Evolutionary conservation across 495 filamentous ascomycete species (phyloP), one percentile per base, ranked within the genome.

Genomic region (Aspergillus affinis): DNA sequence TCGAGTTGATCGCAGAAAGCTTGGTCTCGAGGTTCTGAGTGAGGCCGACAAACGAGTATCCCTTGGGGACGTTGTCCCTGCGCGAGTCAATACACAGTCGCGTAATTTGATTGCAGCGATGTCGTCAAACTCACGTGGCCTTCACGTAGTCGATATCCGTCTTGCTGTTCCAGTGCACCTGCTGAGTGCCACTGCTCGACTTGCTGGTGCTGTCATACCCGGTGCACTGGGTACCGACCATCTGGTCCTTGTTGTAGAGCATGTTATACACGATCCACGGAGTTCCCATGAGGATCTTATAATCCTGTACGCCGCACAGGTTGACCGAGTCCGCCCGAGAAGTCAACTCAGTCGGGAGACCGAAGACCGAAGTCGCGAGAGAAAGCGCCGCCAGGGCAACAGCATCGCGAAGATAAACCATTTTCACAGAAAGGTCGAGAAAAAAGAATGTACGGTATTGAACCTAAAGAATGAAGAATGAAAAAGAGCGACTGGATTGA

Each of bases 261-360:
- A 73, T 75, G 65, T 75, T 77, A 63, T 66, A 73, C 18, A 77
- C 74, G 21, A 75, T 74, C 72, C 69, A 74, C 13, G 67, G 69
- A 32, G 68, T 72, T 26, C 70, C 68, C 17, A 65, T 54, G 0
- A 77, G 55, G 53, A 73, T 70, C 5, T 66, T 29, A 46, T 67
- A 64, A 52, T 72, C 62, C 13, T 72, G 57, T 27, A 68, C 61
- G 10, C 74, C 74, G 62, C 74, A 77, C 18, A 67, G 61, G 13
- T 51, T 19, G 59, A 46, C 50, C 13, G 59, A 52, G 10, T 59
- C 49, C 13, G 44, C 45, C 8, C 54, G 44, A 30, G 54, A n/a
- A 4, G 54, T 48, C 18, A 57, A 45, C 12, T 41, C 36, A 41
- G 44, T 48, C 0, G 54, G 54, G 27, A 57, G 45, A 30, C 21